Conservation (phyloP, 208 protist species). For the Zelonia costaricensis region DNA sequence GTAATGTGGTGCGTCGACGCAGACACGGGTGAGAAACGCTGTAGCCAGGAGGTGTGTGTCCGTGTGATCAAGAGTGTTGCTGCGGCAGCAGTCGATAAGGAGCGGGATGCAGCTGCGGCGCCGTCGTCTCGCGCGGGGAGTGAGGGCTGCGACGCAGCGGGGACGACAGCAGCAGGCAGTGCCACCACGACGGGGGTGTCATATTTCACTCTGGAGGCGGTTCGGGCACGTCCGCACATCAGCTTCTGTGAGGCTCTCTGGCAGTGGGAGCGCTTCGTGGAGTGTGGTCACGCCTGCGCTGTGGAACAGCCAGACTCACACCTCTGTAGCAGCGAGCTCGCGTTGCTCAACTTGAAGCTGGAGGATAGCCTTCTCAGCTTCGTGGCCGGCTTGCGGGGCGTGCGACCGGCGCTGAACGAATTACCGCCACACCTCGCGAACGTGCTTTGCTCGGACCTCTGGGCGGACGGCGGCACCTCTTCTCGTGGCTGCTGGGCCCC, state of each 20-base stretch:
- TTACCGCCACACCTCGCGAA: conserved; percentile 1
- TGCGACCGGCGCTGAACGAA: background rate
- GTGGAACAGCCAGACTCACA: conserved; percentile 2
- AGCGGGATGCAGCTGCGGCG: too few species aligned
- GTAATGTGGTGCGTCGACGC: too few species aligned
- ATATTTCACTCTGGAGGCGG: conserved; percentile 14
- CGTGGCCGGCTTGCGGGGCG: conserved; percentile 5
- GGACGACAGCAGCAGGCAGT: background rate
- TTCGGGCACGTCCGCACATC: conserved; percentile 10
- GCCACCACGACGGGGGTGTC: background rate
- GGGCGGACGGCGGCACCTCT: too few species aligned
- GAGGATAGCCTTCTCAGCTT: conserved; percentile 22
- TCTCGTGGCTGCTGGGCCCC: too few species aligned
- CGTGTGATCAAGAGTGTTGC: too few species aligned
- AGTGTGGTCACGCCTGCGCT: background rate
- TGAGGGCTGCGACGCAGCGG: too few species aligned
- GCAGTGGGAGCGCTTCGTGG: conserved; percentile 23
- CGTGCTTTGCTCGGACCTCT: conserved; percentile 5
- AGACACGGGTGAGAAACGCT: too few species aligned
- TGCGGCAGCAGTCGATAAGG: too few species aligned
- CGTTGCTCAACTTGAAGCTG: conserved; percentile 51
- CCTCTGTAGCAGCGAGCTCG: conserved; percentile 31
- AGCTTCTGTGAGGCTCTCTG: conserved; percentile 45
- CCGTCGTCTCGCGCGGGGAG: too few species aligned
- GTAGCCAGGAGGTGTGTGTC: too few species aligned